Evolutionary conservation across 805 yeast species (phyloP).

Genomic region (Wickerhamomyces bisporus): DNA sequence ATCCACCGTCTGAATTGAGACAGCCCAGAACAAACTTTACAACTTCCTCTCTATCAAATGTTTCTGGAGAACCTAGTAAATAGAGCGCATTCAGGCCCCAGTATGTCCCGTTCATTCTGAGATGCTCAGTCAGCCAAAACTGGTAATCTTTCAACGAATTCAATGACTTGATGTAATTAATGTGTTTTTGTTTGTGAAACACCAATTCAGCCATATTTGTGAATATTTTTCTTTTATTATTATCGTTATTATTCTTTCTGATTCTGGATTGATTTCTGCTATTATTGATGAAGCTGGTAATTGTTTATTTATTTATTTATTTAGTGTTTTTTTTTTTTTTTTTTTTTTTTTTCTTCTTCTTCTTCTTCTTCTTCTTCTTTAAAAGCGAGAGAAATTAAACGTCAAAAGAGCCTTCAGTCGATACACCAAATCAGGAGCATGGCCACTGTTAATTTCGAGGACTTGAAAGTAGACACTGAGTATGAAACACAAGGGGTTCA

Average conservation of each 20-base stretch:
- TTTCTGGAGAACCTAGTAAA: conserved; percentile 48
- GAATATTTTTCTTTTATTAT: background rate
- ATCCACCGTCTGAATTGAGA: conserved; percentile 66
- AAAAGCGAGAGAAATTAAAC: background rate
- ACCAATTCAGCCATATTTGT: background rate
- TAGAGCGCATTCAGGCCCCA: conserved; percentile 88
- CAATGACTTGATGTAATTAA: conserved; percentile 48
- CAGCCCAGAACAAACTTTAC: conserved; percentile 67
- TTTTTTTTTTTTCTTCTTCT: too few species aligned
- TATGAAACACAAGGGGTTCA: conserved; percentile 20
- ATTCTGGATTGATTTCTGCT: too few species aligned
- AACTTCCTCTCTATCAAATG: conserved; percentile 58
- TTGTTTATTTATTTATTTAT: background rate
- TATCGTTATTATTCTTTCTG: background rate
- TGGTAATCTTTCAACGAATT: conserved; percentile 58
- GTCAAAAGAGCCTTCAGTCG: background rate
- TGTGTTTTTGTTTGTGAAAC: conserved; percentile 44
- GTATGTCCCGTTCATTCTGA: conserved; percentile 85
- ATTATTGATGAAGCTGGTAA: background rate
- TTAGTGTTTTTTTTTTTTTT: too few species aligned
- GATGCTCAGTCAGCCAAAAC: conserved; percentile 87
- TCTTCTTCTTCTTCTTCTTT: too few species aligned
- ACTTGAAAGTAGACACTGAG: conserved; percentile 22
- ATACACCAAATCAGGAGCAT: background rate
- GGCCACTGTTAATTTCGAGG: conserved; percentile 13